phyloP scores from a whole-genome alignment of 2,329 filamentous ascomycete genomes.

The Curvularia verruculosa region DNA sequence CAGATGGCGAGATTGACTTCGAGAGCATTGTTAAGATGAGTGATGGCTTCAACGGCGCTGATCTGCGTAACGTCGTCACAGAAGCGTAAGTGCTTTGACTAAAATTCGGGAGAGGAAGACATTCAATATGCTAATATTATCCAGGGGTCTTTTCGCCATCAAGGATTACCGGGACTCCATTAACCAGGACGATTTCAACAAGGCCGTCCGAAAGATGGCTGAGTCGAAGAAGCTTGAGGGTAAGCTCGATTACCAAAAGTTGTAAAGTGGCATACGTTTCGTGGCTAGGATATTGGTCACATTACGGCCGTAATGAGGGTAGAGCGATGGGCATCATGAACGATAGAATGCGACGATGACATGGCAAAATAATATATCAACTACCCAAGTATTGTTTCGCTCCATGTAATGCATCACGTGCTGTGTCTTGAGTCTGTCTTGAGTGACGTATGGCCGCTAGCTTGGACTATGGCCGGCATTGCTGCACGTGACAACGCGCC shows the following conservation, averaged over 20 bases:
- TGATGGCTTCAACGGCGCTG: constrained; percentile 94
- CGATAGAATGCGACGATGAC: constrained; percentile 9
- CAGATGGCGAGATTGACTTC: constrained; percentile 96
- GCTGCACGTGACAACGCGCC: constrained; percentile 27
- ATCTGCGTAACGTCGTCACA: constrained; percentile 96
- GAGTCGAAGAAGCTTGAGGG: constrained; percentile 98
- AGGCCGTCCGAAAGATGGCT: constrained; percentile 95
- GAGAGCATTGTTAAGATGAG: constrained; percentile 99
- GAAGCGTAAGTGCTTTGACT: constrained; percentile 76
- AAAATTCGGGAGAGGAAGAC: neutral
- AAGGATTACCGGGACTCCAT: constrained; percentile 96
- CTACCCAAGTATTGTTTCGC: neutral
- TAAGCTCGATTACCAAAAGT: constrained; percentile 96
- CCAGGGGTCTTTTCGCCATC: constrained; percentile 91
- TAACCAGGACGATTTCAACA: constrained; percentile 99
- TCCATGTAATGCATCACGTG: neutral
- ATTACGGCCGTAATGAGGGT: constrained; percentile 24
- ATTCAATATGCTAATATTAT: constrained; percentile 29
- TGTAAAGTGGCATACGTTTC: constrained; percentile 58
- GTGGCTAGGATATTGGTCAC: neutral
- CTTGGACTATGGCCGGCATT: neutral
- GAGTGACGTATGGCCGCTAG: neutral
- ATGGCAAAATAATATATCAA: constrained; percentile 1
- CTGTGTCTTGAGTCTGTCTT: neutral
- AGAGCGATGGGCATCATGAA: constrained; percentile 15